Conservation (phyloP, 257 asterid species). For the Ilex asprella region DNA sequence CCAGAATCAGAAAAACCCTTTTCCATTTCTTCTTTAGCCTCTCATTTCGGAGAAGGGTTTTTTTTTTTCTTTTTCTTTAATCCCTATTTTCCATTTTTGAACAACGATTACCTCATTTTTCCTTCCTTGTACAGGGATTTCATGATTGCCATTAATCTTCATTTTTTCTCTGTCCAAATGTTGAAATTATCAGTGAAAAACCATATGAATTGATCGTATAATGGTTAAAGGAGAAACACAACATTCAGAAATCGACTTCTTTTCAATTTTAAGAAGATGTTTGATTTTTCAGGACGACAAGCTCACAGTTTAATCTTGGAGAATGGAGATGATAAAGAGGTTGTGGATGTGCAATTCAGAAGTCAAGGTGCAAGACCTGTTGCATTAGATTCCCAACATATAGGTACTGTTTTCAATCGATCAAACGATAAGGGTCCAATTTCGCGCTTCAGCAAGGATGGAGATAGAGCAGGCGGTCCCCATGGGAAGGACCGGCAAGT, state of each 20-base stretch:
- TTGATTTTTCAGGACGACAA: conserved; percentile 33
- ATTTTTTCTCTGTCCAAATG: neutral
- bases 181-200: too few relatives aligned
- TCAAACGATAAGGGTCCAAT: conserved; percentile 16
- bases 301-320: conserved; percentile 25
- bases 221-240: conserved; percentile 30
- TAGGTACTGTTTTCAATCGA: conserved; percentile 16
- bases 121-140: neutral
- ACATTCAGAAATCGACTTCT: conserved; percentile 36
- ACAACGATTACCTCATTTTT: neutral
- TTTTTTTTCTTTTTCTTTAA: conserved; percentile 8
- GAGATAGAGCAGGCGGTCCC: conserved; percentile 10
- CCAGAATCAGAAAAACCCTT: conserved; percentile 28
- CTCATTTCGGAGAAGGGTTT: conserved; percentile 16
- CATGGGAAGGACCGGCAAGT: conserved; percentile 17
- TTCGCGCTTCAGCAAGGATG: conserved; percentile 22
- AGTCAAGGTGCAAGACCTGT: conserved; percentile 18
- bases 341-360: conserved; percentile 16
- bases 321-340: conserved; percentile 23
- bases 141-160: neutral
- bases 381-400: conserved; percentile 16
- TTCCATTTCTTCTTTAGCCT: neutral
- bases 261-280: conserved; percentile 41
- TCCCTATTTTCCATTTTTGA: conserved; percentile 4
- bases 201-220: neutral